These are phyloP conservation scores for Eremochloa ophiuroides DNA, from an alignment of 176 grass and related monocot genomes.

Conservation along the genomic window DNA sequence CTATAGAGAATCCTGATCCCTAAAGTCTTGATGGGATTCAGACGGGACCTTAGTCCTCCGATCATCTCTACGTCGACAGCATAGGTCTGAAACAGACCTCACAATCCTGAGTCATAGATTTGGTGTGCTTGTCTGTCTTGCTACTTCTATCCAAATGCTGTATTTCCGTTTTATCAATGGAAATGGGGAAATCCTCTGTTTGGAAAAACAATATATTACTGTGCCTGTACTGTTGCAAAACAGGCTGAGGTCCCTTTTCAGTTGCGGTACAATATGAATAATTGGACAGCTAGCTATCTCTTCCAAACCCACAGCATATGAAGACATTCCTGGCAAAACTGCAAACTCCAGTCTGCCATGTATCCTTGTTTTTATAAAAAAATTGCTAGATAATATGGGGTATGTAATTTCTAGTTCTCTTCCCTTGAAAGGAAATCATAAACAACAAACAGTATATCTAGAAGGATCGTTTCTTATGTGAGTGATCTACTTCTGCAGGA, in stretches of 20 bases:
- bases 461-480: neutral
- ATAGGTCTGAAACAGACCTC: too few species aligned
- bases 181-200: too few species aligned
- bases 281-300: neutral
- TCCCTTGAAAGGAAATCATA: neutral
- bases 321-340: neutral
- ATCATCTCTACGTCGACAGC: too few species aligned
- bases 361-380: neutral
- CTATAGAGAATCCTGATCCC: too few species aligned
- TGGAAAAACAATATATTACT: neutral
- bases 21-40: too few species aligned
- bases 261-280: neutral
- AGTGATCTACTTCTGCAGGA: conserved; percentile 42
- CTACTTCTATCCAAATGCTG: too few species aligned
- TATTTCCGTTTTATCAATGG: too few species aligned
- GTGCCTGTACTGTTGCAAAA: neutral
- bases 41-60: too few species aligned
- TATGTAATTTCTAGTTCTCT: neutral
- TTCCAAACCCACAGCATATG: neutral
- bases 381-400: neutral
- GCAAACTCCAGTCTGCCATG: neutral
- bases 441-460: neutral
- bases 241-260: neutral
- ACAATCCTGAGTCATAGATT: too few species aligned
- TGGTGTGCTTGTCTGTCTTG: too few species aligned